Evolutionary conservation across 2,329 filamentous ascomycete genomes (phyloP).

Genomic region (Aureobasidium sp.): DNA sequence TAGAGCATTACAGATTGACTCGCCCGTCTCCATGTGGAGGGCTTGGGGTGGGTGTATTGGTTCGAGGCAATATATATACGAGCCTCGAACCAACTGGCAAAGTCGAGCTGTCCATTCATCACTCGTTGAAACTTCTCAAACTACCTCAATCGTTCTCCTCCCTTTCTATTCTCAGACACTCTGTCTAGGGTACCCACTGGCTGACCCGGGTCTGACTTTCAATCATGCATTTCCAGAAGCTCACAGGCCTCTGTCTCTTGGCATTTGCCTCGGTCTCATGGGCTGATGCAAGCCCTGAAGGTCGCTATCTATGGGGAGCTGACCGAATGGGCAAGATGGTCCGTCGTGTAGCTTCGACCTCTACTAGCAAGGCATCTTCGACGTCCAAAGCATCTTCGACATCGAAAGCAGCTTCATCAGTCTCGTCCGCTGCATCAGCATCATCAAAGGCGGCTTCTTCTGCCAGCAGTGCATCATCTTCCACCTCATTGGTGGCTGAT

Average conservation of each 20-base stretch:
- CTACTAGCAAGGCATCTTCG: not conserved
- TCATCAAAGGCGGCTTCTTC: not conserved
- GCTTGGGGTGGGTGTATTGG: not conserved
- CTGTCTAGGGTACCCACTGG: not conserved
- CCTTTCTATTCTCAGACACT: not conserved
- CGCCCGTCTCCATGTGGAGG: not conserved
- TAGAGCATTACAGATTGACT: not conserved
- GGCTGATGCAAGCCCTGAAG: constrained; percentile 9
- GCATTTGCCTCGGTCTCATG: constrained; percentile 16
- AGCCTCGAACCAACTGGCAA: constrained; percentile 4
- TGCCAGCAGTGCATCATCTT: not conserved
- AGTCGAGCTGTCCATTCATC: constrained; percentile 1
- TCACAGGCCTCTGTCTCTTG: constrained; percentile 16
- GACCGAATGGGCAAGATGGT: constrained; percentile 19
- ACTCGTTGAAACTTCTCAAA: constrained; percentile 12
- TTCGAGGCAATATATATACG: constrained; percentile 11
- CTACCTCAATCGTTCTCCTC: constrained; percentile 11
- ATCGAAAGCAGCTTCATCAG: not conserved
- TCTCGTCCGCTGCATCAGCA: not conserved
- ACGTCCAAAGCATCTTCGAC: constrained; percentile 1
- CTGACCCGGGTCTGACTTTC: not conserved
- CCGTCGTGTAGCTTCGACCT: not conserved
- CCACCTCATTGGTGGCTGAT: constrained; percentile 18
- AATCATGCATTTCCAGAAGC: constrained; percentile 17
- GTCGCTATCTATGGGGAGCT: constrained; percentile 16